Percentiles rank a stretch among this genome's conserved stretches.
These are phyloP conservation scores for Aspergillus pseudoterreus DNA, from an alignment of 2,329 filamentous ascomycete species.

Conservation along the genomic window DNA sequence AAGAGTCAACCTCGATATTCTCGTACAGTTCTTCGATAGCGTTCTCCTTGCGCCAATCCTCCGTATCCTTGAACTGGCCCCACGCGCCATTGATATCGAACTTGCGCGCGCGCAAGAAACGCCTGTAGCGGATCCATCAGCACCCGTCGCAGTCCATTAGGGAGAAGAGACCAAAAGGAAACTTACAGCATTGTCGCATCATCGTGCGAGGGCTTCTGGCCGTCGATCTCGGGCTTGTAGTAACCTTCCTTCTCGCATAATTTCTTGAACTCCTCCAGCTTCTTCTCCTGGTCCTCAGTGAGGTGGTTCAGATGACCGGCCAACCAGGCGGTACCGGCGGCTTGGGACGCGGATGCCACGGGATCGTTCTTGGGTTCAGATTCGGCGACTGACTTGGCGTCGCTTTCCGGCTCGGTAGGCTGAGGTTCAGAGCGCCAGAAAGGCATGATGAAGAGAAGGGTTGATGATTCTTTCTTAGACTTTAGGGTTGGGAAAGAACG, in stretches of 20 bases:
- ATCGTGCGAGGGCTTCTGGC: constrained; percentile 41
- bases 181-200: constrained; percentile 48
- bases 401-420: constrained; percentile 24
- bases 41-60: constrained; percentile 80
- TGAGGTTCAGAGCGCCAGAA: constrained; percentile 30
- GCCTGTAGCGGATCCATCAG: constrained; percentile 48
- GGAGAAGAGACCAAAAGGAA: not conserved
- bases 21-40: constrained; percentile 75
- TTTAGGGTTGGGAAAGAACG: not conserved
- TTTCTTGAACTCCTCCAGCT: constrained; percentile 68
- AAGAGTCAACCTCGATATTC: constrained; percentile 80
- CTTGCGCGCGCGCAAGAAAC: constrained; percentile 79
- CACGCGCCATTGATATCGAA: constrained; percentile 76
- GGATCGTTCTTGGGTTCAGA: constrained; percentile 34
- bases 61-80: constrained; percentile 80
- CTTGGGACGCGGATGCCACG: constrained; percentile 33
- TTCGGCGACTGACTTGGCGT: constrained; percentile 19
- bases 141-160: not conserved
- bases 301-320: constrained; percentile 77
- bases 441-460: constrained; percentile 14
- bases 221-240: constrained; percentile 37
- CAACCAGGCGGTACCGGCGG: constrained; percentile 35
- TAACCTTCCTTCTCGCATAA: constrained; percentile 61
- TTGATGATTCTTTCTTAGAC: not conserved
- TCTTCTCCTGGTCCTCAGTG: constrained; percentile 62